These are phyloP conservation scores for Penicillium sp. DNA, from an alignment of 2,329 filamentous ascomycete species.

Conservation along the genomic window DNA sequence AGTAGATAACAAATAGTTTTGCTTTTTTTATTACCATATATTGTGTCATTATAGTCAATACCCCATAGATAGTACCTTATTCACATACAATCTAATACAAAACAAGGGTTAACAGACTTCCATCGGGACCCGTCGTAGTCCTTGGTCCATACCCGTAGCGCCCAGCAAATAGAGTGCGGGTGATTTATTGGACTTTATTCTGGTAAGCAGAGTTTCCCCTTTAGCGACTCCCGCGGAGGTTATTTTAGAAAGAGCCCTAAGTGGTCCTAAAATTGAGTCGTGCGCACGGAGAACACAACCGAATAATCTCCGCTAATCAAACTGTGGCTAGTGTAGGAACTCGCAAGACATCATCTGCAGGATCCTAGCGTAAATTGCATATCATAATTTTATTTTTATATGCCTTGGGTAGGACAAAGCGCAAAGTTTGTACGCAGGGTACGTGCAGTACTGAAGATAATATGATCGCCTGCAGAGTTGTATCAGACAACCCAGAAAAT, in stretches of 20 bases:
- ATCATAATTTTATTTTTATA: neutral
- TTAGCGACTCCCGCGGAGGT: neutral
- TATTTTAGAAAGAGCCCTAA: neutral
- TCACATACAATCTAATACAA: neutral
- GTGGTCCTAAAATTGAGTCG: slow-evolving; percentile 7
- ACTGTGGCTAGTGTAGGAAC: slow-evolving; percentile 6
- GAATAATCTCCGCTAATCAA: slow-evolving; percentile 10
- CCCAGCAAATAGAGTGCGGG: slow-evolving; percentile 7
- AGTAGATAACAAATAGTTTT: neutral
- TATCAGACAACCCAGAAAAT: neutral
- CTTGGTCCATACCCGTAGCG: slow-evolving; percentile 9
- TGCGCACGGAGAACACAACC: slow-evolving; percentile 14
- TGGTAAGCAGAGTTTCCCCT: neutral
- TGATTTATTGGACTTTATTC: slow-evolving; percentile 1
- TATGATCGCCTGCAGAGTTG: neutral
- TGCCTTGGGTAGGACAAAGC: neutral
- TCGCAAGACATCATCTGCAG: neutral
- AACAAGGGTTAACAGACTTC: slow-evolving; percentile 6
- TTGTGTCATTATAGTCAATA: neutral
- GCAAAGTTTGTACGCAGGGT: neutral
- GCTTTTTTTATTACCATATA: neutral
- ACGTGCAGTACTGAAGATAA: neutral
- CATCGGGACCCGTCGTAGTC: slow-evolving; percentile 16
- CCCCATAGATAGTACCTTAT: neutral
- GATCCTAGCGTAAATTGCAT: neutral